Percentiles rank a stretch among this genome's conserved stretches.
These are phyloP conservation scores for Psilocybe sp. DNA, from an alignment of 768 basidiomycete species.

Conservation along the genomic window DNA sequence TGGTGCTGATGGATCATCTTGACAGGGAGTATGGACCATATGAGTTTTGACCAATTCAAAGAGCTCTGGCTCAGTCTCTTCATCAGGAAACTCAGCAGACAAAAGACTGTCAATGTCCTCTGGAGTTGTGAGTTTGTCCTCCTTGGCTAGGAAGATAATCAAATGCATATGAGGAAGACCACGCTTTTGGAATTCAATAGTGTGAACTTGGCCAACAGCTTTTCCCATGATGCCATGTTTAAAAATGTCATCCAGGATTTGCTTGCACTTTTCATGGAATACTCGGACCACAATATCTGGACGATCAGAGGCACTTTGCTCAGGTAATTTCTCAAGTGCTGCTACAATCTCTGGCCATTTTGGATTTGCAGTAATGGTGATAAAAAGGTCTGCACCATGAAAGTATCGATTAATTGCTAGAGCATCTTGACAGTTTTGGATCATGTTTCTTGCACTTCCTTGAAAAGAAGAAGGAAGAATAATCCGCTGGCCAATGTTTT, in stretches of 20 bases:
- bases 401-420: slow-evolving; percentile 38
- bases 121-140: slow-evolving; percentile 28
- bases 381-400: slow-evolving; percentile 37
- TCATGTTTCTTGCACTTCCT: slow-evolving; percentile 37
- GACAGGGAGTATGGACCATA: slow-evolving; percentile 36
- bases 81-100: slow-evolving; percentile 41
- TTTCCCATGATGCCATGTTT: slow-evolving; percentile 36
- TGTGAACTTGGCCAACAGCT: slow-evolving; percentile 36
- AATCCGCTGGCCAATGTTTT: slow-evolving; percentile 23
- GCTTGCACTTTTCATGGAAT: slow-evolving; percentile 39
- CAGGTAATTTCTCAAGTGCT: slow-evolving; percentile 33
- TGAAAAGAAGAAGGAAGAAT: slow-evolving; percentile 30
- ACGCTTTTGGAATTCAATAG: slow-evolving; percentile 51
- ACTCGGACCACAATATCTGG: slow-evolving; percentile 48
- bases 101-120: slow-evolving; percentile 36
- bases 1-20: slow-evolving; percentile 22
- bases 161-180: slow-evolving; percentile 53
- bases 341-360: slow-evolving; percentile 44
- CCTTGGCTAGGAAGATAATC: slow-evolving; percentile 34
- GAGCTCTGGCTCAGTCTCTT: slow-evolving; percentile 34
- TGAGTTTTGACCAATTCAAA: slow-evolving; percentile 29
- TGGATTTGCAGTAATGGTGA: slow-evolving; percentile 51
- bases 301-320: slow-evolving; percentile 34
- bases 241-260: slow-evolving; percentile 31
- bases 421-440: slow-evolving; percentile 38